phyloP scores from a whole-genome alignment of 106 monocot genomes.

The Platanthera guangdongensis region DNA sequence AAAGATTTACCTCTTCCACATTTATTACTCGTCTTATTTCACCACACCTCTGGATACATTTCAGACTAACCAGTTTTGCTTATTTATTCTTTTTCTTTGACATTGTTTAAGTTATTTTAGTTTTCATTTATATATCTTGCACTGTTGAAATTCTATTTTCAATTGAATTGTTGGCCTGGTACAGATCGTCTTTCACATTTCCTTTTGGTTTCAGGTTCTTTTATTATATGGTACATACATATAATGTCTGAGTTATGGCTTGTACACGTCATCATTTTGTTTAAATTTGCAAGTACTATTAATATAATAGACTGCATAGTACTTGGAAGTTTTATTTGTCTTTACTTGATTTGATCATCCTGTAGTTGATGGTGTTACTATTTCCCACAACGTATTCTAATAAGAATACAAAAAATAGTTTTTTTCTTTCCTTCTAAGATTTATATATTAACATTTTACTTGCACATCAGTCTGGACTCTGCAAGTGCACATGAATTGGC shows the following conservation, averaged over 20 bases:
- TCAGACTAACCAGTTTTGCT: no score
- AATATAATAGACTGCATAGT: neutral
- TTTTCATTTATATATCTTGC: neutral
- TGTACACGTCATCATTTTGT: neutral
- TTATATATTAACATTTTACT: constrained; percentile 10
- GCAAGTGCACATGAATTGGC: constrained; percentile 11
- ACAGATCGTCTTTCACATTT: neutral
- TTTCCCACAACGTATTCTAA: neutral
- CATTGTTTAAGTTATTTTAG: neutral
- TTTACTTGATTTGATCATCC: neutral
- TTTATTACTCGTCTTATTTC: neutral
- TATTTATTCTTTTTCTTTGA: neutral
- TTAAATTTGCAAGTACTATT: neutral
- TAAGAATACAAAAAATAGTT: neutral
- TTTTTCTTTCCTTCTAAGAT: neutral
- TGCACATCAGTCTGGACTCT: constrained; percentile 15
- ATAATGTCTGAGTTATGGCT: neutral
- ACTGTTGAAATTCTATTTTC: neutral
- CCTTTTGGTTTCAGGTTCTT: neutral
- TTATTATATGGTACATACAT: neutral
- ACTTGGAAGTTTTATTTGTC: neutral
- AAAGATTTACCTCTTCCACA: neutral
- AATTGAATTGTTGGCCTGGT: neutral
- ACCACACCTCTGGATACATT: no score
- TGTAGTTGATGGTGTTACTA: neutral